Percentiles rank a stretch among this genome's conserved stretches.
These are phyloP conservation scores for Dalbergia cochinchinensis DNA, from an alignment of 306 rosid species.

Conservation along the genomic window DNA sequence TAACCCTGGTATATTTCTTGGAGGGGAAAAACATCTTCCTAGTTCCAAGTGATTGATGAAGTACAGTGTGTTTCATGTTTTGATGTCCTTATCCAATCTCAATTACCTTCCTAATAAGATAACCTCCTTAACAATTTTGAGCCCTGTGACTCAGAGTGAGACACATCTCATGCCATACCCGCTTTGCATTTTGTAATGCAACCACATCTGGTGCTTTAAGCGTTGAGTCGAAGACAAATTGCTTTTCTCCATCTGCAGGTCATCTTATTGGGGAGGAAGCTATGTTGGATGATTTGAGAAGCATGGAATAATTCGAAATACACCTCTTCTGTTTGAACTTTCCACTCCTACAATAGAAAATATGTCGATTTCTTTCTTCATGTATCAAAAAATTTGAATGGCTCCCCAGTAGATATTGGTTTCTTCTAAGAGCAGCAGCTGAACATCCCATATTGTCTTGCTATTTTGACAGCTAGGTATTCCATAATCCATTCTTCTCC, in stretches of 20 bases:
- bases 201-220: not conserved
- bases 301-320: too few species aligned
- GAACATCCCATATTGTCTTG: too few species aligned
- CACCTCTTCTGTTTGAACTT: too few species aligned
- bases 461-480: too few species aligned
- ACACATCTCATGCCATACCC: not conserved
- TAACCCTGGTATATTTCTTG: slow-evolving; percentile 27
- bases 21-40: slow-evolving; percentile 14
- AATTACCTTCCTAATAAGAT: not conserved
- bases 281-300: too few species aligned
- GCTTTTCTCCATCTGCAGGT: not conserved
- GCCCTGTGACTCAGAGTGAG: not conserved
- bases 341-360: too few species aligned
- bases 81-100: not conserved
- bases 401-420: too few species aligned
- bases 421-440: too few species aligned
- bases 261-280: not conserved
- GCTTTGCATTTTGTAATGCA: not conserved
- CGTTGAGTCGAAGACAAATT: not conserved
- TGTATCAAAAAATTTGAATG: too few species aligned
- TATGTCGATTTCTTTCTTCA: too few species aligned
- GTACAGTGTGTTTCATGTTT: slow-evolving; percentile 9
- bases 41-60: slow-evolving; percentile 27
- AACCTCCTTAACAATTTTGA: not conserved
- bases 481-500: too few species aligned